phyloP scores from a whole-genome alignment of 1,139 yeast genomes.

The Blastobotrys persicus region DNA sequence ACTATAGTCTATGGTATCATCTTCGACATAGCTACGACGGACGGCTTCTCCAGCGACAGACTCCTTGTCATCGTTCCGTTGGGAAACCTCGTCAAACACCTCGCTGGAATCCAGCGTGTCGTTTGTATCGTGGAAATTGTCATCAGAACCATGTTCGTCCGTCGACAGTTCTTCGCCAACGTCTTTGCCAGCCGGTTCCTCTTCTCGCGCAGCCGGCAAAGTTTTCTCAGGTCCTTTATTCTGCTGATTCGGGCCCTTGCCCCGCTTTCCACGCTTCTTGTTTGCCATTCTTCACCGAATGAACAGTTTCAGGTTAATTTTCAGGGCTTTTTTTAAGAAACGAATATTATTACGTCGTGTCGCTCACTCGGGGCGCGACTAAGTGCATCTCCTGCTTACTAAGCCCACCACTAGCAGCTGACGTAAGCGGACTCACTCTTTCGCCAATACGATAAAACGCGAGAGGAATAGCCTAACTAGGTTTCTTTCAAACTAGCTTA shows the following conservation, averaged over 20 bases:
- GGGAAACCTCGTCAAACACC: slow-evolving; percentile 6
- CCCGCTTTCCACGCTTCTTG: slow-evolving; percentile 5
- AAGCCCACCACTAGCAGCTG: too few species aligned
- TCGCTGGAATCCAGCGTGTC: slow-evolving; percentile 5
- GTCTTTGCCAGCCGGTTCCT: neutral
- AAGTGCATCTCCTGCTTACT: neutral
- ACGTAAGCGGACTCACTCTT: too few species aligned
- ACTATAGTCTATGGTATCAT: neutral
- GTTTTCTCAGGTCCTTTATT: neutral
- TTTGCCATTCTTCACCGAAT: slow-evolving; percentile 2
- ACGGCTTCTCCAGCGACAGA: neutral
- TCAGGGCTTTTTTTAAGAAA: neutral
- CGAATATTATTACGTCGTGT: neutral
- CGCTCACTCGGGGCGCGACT: neutral
- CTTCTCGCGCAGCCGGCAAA: too few species aligned
- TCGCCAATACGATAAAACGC: too few species aligned
- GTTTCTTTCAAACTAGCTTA: too few species aligned
- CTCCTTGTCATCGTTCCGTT: slow-evolving; percentile 2
- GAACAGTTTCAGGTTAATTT: neutral
- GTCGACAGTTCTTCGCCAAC: neutral
- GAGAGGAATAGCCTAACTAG: too few species aligned
- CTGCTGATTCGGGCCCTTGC: slow-evolving; percentile 3
- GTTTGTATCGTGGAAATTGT: slow-evolving; percentile 5
- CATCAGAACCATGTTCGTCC: neutral
- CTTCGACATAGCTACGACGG: slow-evolving; percentile 1